phyloP scores from a whole-genome alignment of 1,139 yeast species.

The Scheffersomyces stambukii region DNA sequence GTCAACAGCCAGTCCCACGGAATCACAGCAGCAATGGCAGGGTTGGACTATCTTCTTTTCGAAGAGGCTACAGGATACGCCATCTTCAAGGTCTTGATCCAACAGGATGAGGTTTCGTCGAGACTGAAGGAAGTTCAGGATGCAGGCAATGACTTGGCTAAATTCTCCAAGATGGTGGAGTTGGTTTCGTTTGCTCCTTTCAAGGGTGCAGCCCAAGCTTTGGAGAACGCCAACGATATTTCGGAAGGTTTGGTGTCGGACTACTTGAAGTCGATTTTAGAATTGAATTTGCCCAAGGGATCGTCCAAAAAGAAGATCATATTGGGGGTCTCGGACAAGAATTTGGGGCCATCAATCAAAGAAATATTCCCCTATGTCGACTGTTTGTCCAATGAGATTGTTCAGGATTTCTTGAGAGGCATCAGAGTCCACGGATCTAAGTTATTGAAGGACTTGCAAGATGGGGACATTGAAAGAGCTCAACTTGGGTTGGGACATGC shows the following conservation, averaged over 20 bases:
- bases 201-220: conserved; percentile 98
- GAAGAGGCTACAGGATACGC: conserved; percentile 99
- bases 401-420: conserved; percentile 93
- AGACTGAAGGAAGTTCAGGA: conserved; percentile 92
- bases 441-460: conserved; percentile 85
- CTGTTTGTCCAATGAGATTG: conserved; percentile 86
- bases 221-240: conserved; percentile 96
- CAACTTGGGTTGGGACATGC: conserved; percentile 99
- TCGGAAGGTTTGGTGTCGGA: conserved; percentile 96
- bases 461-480: conserved; percentile 95
- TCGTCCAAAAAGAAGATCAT: conserved; percentile 61
- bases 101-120: conserved; percentile 92
- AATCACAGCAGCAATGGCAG: too few relatives aligned
- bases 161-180: conserved; percentile 90
- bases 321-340: conserved; percentile 91
- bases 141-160: conserved; percentile 80
- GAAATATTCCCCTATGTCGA: conserved; percentile 86
- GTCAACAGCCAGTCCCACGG: neutral
- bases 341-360: conserved; percentile 94
- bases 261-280: conserved; percentile 82
- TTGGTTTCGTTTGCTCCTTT: conserved; percentile 96
- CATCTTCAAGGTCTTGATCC: conserved; percentile 86
- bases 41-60: conserved; percentile 86
- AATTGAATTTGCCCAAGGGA: conserved; percentile 86
- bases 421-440: conserved; percentile 88